phyloP scores from a whole-genome alignment of 2,329 filamentous ascomycete species.

The Aureobasidium sp. region DNA sequence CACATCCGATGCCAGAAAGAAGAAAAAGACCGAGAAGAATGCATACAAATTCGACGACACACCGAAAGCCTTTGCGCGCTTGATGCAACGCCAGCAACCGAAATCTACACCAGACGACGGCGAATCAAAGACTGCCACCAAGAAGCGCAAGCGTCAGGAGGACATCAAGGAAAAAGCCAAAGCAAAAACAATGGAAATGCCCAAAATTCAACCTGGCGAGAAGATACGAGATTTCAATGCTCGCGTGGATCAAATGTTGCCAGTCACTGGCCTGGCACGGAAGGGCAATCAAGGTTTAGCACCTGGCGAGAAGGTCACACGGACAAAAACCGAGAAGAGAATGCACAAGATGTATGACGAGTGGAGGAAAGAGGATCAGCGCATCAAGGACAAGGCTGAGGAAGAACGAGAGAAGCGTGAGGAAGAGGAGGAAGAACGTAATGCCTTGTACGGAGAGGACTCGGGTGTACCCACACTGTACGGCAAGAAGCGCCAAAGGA shows the following conservation, averaged over 20 bases:
- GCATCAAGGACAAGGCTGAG: slow-evolving; percentile 67
- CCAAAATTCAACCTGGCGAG: slow-evolving; percentile 76
- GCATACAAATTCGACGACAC: slow-evolving; percentile 64
- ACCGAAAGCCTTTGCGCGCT: slow-evolving; percentile 74
- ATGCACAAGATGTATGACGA: slow-evolving; percentile 53
- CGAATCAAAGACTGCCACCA: slow-evolving; percentile 38
- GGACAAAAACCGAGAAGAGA: slow-evolving; percentile 76
- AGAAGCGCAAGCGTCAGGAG: slow-evolving; percentile 29
- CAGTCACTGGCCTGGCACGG: slow-evolving; percentile 56
- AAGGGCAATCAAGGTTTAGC: slow-evolving; percentile 57
- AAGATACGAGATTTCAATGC: slow-evolving; percentile 70
- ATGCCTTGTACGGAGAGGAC: slow-evolving; percentile 56
- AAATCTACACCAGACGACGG: slow-evolving; percentile 60
- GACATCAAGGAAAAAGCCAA: slow-evolving; percentile 12
- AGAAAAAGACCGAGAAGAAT: slow-evolving; percentile 21
- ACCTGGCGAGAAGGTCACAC: slow-evolving; percentile 55
- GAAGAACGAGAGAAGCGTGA: slow-evolving; percentile 59
- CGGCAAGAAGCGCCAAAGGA: slow-evolving; percentile 35
- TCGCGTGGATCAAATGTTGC: slow-evolving; percentile 77
- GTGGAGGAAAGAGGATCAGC: slow-evolving; percentile 69
- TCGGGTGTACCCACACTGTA: slow-evolving; percentile 49
- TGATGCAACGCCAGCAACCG: slow-evolving; percentile 61
- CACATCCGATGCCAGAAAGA: slow-evolving; percentile 22
- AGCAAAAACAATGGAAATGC: slow-evolving; percentile 30
- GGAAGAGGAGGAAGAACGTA: slow-evolving; percentile 51